These are phyloP conservation scores for Wickerhamomyces xylosicus DNA, from an alignment of 805 yeast species.

Conservation along the genomic window DNA sequence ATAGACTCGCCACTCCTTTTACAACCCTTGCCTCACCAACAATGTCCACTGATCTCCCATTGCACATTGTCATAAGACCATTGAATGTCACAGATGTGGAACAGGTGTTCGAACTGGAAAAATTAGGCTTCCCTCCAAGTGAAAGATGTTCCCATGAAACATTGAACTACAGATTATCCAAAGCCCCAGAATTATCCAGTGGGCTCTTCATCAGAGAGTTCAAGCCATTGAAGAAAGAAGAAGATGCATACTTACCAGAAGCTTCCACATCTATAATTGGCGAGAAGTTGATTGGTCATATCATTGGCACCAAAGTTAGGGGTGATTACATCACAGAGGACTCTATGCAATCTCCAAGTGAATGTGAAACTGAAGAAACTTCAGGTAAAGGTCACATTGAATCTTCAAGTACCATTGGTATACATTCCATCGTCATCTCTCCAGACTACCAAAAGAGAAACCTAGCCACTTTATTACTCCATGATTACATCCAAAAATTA, in stretches of 20 bases:
- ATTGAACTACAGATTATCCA: slow-evolving; percentile 56
- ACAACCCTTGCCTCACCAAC: no score
- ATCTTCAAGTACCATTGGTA: slow-evolving; percentile 59
- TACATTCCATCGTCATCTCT: slow-evolving; percentile 73
- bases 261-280: slow-evolving; percentile 29
- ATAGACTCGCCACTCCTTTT: no score
- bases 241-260: slow-evolving; percentile 19
- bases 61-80: slow-evolving; percentile 65
- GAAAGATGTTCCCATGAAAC: slow-evolving; percentile 65
- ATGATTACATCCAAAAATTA: slow-evolving; percentile 85
- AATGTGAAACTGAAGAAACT: slow-evolving; percentile 10
- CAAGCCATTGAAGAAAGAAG: slow-evolving; percentile 10
- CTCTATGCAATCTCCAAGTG: slow-evolving; percentile 50
- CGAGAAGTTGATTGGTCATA: slow-evolving; percentile 70
- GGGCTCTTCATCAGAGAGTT: slow-evolving; percentile 79
- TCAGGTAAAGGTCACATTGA: slow-evolving; percentile 57
- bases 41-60: slow-evolving; percentile 32
- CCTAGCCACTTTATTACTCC: slow-evolving; percentile 72
- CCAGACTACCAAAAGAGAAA: slow-evolving; percentile 74
- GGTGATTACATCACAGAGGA: slow-evolving; percentile 40
- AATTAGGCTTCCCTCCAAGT: slow-evolving; percentile 52
- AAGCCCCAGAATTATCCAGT: slow-evolving; percentile 84
- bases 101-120: slow-evolving; percentile 52
- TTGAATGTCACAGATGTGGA: slow-evolving; percentile 64
- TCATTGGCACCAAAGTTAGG: slow-evolving; percentile 64